Evolutionary conservation across 2,329 filamentous ascomycete species (phyloP).

Genomic region (Microdochium nivale): DNA sequence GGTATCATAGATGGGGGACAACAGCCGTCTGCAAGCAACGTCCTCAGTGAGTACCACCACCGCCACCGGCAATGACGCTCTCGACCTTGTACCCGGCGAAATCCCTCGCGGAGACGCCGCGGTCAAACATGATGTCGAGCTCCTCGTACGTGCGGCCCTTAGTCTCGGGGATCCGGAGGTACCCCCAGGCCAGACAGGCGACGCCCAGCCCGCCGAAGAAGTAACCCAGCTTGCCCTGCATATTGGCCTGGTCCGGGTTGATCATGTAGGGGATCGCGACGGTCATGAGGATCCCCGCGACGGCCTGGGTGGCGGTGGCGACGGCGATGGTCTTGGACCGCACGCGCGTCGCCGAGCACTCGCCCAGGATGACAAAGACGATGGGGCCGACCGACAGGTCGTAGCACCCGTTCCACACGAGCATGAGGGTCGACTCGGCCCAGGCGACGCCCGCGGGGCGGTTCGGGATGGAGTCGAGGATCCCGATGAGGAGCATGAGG

Average conservation of each 20-base stretch:
- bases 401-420: constrained; percentile 43
- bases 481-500: constrained; percentile 37
- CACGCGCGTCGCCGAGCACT: constrained; percentile 35
- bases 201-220: constrained; percentile 28
- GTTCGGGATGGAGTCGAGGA: constrained; percentile 34
- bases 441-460: constrained; percentile 29
- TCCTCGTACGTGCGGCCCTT: constrained; percentile 16
- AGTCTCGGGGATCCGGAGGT: constrained; percentile 19
- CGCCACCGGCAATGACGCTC: neutral
- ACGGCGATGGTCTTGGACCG: constrained; percentile 35
- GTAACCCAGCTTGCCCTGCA: constrained; percentile 32
- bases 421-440: constrained; percentile 40
- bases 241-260: constrained; percentile 31
- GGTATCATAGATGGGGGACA: too few relatives aligned
- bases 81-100: neutral
- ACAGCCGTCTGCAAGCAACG: too few relatives aligned
- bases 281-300: constrained; percentile 31
- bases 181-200: constrained; percentile 26
- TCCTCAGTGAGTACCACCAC: neutral
- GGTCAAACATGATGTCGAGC: constrained; percentile 1
- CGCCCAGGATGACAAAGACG: constrained; percentile 45
- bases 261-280: constrained; percentile 35
- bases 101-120: neutral
- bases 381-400: constrained; percentile 41
- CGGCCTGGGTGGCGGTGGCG: constrained; percentile 30